Percentiles rank a stretch among this genome's conserved stretches.
These are phyloP conservation scores for Pisolithus albus DNA, from an alignment of 768 basidiomycete genomes.

Conservation along the genomic window DNA sequence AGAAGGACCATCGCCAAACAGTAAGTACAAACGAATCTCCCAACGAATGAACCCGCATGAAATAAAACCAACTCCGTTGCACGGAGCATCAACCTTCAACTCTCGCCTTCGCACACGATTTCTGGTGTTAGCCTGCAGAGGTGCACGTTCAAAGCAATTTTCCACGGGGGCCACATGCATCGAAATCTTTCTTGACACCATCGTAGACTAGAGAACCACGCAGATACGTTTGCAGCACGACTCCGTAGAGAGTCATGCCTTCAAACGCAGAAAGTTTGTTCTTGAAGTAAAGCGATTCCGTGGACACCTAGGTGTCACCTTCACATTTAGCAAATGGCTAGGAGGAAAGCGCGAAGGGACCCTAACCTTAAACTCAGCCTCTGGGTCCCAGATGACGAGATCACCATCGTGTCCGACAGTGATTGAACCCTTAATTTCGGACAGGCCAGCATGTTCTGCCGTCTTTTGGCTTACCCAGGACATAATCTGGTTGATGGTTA, in stretches of 20 bases:
- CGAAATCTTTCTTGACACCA: constrained; percentile 27
- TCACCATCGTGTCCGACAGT: constrained; percentile 77
- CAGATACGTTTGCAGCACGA: constrained; percentile 74
- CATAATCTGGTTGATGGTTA: constrained; percentile 55
- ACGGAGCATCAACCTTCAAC: too few species aligned
- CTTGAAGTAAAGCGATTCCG: constrained; percentile 75
- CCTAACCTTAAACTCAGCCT: constrained; percentile 36
- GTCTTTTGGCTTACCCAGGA: constrained; percentile 72
- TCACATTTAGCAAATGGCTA: constrained; percentile 6
- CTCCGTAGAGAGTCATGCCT: constrained; percentile 62
- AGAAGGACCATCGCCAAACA: too few species aligned
- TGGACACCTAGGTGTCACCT: constrained; percentile 50
- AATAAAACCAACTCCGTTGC: too few species aligned
- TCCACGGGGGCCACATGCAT: constrained; percentile 30
- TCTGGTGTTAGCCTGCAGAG: not conserved
- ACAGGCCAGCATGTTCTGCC: constrained; percentile 75
- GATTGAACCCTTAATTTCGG: constrained; percentile 63
- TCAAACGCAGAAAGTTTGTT: constrained; percentile 92
- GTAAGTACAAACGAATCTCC: too few species aligned
- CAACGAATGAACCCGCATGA: too few species aligned
- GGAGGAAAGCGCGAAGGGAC: not conserved
- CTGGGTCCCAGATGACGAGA: constrained; percentile 77
- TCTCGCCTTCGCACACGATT: not conserved
- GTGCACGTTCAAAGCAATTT: constrained; percentile 27
- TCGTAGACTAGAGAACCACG: constrained; percentile 69